Evolutionary conservation across 2,329 filamentous ascomycete species (phyloP), one percentile per base, ranked within the genome.

Genomic region (Penicillium sp.): DNA sequence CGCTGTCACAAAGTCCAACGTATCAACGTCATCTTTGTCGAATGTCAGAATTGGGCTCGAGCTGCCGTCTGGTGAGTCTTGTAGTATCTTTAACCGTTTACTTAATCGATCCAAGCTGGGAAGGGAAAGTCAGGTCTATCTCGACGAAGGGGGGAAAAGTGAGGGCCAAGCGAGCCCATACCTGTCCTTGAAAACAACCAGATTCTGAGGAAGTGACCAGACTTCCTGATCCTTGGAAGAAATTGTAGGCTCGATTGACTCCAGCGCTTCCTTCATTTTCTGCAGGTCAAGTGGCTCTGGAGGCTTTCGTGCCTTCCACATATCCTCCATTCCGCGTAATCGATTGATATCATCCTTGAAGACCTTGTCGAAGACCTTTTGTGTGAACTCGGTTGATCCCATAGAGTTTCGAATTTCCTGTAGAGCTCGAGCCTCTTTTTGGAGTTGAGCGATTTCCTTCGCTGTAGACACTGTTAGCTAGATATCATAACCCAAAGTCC

Each of bases 21-120:
- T 97, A 73, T 98, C 94, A 41, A 90, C 87, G 71, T 99, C 95
- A 74, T 99, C 95, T 80, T 99, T 99, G 82, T 99, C 95, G 72
- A 99, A 99, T 2, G 86, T 88, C 56, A 99, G 89, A 31, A 89
- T 85, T 2, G 91, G 88, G 13, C 71, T 63, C 5, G 71, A 58
- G 13, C 70, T 71, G 4, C 64, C 75, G 70, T 69, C 81, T 1
- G 80, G 82, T 0, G 82, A 81, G 2, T 81, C 77, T 74, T 89
- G 89, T 62, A 90, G 81, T 54, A 88, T 83, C 56, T 90, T 82
- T 52, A 95, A 82, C 44, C 94, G 88, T 70, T 86, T 87, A 76
- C 90, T 92, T 31, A 99, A 81, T 38, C 92, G 87, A 41, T 87
- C 83, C 61, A 98, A 79, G 71, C 93, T 85, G 50, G 29, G 58